These are phyloP conservation scores for Sporothrix brasiliensis DNA, from an alignment of 2,329 filamentous ascomycete genomes.

Conservation along the genomic window DNA sequence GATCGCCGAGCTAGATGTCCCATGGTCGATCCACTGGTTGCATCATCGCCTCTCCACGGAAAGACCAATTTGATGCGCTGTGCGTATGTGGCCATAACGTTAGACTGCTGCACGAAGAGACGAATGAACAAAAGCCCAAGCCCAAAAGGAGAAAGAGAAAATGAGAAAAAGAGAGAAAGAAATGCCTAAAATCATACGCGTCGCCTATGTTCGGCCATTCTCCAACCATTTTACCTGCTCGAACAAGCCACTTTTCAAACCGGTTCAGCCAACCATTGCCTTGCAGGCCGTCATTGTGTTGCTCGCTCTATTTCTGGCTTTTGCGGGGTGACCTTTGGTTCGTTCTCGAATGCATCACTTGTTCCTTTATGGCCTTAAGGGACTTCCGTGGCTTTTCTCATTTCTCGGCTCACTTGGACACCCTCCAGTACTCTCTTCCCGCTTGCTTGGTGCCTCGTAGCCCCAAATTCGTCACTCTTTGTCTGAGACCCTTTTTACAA, in stretches of 20 bases:
- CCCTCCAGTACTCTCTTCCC: no score
- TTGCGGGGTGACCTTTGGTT: neutral
- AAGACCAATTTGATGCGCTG: neutral
- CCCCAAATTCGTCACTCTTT: slow-evolving; percentile 7
- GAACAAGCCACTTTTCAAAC: slow-evolving; percentile 17
- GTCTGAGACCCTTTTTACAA: slow-evolving; percentile 19
- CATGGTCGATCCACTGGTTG: slow-evolving; percentile 22
- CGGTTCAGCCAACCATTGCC: slow-evolving; percentile 9
- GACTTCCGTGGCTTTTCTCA: neutral
- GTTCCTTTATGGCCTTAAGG: neutral
- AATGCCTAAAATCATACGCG: neutral
- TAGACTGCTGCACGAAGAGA: neutral
- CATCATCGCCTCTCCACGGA: slow-evolving; percentile 14
- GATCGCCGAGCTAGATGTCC: slow-evolving; percentile 14
- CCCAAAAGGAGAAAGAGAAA: neutral
- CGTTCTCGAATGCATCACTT: neutral
- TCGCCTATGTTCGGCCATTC: neutral
- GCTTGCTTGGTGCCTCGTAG: slow-evolving; percentile 5
- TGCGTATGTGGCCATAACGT: slow-evolving; percentile 2
- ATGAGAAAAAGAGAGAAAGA: no score
- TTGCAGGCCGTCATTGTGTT: neutral
- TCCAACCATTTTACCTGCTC: slow-evolving; percentile 26
- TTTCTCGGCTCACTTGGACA: neutral
- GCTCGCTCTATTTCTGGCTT: neutral
- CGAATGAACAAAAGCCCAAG: neutral